phyloP scores from a whole-genome alignment of 345 rosid genomes.

The Orychophragmus violaceus region DNA sequence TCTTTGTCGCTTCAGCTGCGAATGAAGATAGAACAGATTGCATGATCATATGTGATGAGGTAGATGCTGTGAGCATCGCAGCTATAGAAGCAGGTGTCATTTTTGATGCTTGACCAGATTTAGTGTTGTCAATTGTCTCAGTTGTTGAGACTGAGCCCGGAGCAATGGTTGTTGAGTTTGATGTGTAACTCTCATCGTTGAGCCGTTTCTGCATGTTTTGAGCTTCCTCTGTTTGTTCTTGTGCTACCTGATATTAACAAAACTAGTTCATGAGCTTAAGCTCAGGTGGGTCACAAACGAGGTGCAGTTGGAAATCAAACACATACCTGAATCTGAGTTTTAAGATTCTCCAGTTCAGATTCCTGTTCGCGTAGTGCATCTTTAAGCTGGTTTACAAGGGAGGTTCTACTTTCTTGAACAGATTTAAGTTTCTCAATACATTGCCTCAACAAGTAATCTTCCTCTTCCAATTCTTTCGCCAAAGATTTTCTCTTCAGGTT shows the following conservation, averaged over 20 bases:
- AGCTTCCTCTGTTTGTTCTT: slow-evolving; percentile 63
- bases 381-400: slow-evolving; percentile 61
- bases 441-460: slow-evolving; percentile 57
- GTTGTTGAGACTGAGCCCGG: neutral
- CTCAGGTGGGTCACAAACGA: neutral
- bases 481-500: slow-evolving; percentile 45
- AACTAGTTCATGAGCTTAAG: neutral
- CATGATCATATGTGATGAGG: slow-evolving; percentile 76
- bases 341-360: slow-evolving; percentile 69
- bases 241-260: slow-evolving; percentile 48
- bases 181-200: slow-evolving; percentile 12
- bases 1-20: slow-evolving; percentile 83
- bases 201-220: slow-evolving; percentile 55
- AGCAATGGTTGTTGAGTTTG: neutral
- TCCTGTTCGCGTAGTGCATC: slow-evolving; percentile 86
- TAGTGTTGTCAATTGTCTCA: slow-evolving; percentile 13
- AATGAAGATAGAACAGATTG: slow-evolving; percentile 79
- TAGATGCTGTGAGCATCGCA: slow-evolving; percentile 81
- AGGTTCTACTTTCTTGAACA: slow-evolving; percentile 53
- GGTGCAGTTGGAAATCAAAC: neutral
- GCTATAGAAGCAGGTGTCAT: slow-evolving; percentile 73
- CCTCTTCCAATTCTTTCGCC: slow-evolving; percentile 65
- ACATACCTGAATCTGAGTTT: slow-evolving; percentile 74
- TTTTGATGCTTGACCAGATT: slow-evolving; percentile 45
- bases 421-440: slow-evolving; percentile 73